Percentiles rank a stretch among this genome's conserved stretches.
phyloP scores from a whole-genome alignment of 345 rosid species.

The Citrus trifoliata region DNA sequence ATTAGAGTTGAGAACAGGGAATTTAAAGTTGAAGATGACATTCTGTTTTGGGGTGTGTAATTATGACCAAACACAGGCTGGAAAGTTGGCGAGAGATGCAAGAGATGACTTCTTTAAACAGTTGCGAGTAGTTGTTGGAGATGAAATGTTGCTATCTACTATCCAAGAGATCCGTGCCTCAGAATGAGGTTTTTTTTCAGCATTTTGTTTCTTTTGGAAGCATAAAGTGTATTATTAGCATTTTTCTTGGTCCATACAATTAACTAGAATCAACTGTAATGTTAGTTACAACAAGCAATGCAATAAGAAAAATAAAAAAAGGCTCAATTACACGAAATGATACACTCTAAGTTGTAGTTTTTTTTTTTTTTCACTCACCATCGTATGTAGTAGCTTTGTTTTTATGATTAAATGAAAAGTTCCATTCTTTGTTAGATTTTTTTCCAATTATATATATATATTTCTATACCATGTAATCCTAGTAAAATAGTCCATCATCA shows the following conservation, averaged over 20 bases:
- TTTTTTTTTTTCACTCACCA: neutral
- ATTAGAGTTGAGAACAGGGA: neutral
- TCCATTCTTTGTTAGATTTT: neutral
- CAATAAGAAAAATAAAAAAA: neutral
- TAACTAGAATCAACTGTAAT: slow-evolving; percentile 5
- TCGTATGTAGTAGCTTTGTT: neutral
- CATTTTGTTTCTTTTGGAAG: slow-evolving; percentile 16
- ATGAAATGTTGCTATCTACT: slow-evolving; percentile 29
- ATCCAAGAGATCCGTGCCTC: slow-evolving; percentile 29
- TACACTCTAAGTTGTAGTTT: neutral
- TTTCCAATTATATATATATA: too few species aligned
- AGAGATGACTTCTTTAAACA: slow-evolving; percentile 28
- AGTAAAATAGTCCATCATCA: neutral
- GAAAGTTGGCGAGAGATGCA: slow-evolving; percentile 27
- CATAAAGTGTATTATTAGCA: neutral
- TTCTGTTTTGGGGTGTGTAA: neutral
- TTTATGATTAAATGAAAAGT: neutral
- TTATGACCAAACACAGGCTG: slow-evolving; percentile 30
- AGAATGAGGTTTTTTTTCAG: slow-evolving; percentile 14
- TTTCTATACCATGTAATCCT: neutral
- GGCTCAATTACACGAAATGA: neutral
- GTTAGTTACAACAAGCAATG: neutral
- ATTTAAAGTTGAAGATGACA: neutral
- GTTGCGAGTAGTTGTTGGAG: slow-evolving; percentile 34
- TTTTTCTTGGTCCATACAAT: neutral